A percentile compares a stretch with the other conserved stretches of the same genome.
Evolutionary conservation across 768 basidiomycete species (phyloP).

Genomic region (Phlebiopsis gigantea): DNA sequence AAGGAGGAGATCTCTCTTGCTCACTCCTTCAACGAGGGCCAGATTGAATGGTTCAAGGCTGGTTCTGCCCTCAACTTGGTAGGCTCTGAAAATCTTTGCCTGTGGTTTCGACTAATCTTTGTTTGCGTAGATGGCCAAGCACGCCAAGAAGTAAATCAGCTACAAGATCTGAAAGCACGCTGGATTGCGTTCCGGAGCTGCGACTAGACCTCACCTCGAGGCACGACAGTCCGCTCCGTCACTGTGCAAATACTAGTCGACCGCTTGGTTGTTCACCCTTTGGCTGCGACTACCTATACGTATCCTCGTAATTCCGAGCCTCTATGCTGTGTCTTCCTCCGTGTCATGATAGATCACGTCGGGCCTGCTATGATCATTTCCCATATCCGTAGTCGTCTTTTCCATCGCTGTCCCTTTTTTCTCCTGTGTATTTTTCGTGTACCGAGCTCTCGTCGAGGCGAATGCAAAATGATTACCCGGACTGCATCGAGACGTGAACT

Average conservation of each 20-base stretch:
- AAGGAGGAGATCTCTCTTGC: slow-evolving; percentile 75
- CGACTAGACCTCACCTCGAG: neutral
- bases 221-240: neutral
- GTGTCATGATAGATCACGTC: neutral
- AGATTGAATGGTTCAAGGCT: slow-evolving; percentile 98
- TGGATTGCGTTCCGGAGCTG: neutral
- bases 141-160: slow-evolving; percentile 1
- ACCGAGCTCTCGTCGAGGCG: neutral
- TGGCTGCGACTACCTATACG: neutral
- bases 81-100: slow-evolving; percentile 25
- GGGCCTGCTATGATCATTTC: neutral
- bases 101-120: neutral
- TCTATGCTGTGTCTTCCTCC: neutral
- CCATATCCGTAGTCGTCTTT: neutral
- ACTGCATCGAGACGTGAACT: neutral
- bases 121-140: slow-evolving; percentile 3
- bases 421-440: neutral
- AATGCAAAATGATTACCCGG: neutral
- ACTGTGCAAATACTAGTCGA: neutral
- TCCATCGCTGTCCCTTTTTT: neutral
- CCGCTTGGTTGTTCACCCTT: neutral
- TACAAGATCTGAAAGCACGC: neutral
- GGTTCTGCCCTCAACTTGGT: slow-evolving; percentile 91
- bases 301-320: neutral
- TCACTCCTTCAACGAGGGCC: slow-evolving; percentile 95